phyloP scores from a whole-genome alignment of 108 stramenopile species.

The Chaetoceros tenuissimus region DNA sequence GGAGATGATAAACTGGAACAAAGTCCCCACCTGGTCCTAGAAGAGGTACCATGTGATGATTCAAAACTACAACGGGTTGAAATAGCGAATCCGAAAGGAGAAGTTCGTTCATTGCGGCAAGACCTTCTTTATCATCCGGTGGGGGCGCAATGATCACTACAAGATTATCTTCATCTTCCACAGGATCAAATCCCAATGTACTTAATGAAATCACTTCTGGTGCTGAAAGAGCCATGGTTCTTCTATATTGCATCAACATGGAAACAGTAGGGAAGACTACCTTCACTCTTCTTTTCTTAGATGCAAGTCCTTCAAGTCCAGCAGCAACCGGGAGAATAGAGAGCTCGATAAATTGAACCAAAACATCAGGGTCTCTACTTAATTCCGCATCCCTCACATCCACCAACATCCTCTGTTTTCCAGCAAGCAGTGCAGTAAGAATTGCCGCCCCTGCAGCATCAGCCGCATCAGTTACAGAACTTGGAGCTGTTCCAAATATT shows the following conservation, averaged over 20 bases:
- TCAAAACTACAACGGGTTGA: conserved; percentile 72
- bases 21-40: conserved; percentile 45
- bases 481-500: conserved; percentile 80
- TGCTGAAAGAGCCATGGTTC: conserved; percentile 75
- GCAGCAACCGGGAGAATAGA: conserved; percentile 79
- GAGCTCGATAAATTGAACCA: conserved; percentile 82
- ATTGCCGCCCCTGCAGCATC: conserved; percentile 81
- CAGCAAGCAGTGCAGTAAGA: conserved; percentile 67
- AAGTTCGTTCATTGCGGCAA: conserved; percentile 57
- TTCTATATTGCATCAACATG: conserved; percentile 68
- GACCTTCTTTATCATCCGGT: conserved; percentile 72
- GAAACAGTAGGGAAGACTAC: conserved; percentile 88
- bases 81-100: conserved; percentile 40
- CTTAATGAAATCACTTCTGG: conserved; percentile 80
- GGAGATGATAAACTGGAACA: conserved; percentile 75
- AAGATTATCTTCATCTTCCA: conserved; percentile 72
- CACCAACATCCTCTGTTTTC: conserved; percentile 84
- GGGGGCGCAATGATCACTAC: conserved; percentile 77
- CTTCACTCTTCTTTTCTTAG: conserved; percentile 68
- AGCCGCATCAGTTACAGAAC: conserved; percentile 80
- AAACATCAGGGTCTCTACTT: conserved; percentile 53
- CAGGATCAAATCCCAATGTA: conserved; percentile 77
- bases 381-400: conserved; percentile 89
- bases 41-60: conserved; percentile 82
- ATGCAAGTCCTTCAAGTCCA: conserved; percentile 69